Base-by-base conservation (phyloP, 2,329 filamentous ascomycete species). In the Elsinoe perseae region DNA sequence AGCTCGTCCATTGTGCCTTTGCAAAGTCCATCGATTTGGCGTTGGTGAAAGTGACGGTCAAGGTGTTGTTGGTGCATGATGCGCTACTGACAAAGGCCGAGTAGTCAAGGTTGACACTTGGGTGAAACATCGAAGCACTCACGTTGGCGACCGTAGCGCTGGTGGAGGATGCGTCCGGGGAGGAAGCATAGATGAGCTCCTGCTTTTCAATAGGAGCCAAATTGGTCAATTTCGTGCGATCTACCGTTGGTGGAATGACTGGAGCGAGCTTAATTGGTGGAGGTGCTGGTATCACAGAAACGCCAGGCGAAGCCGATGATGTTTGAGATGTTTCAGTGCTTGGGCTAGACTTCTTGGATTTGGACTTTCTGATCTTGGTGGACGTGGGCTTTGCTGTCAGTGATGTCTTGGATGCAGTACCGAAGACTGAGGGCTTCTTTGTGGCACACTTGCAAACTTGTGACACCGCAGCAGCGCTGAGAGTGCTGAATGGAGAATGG, bases 81-180 rank as follows among this genome's bases (percentile, higher is more conserved):
- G 54, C 54, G 16, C 46, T 44, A 4, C 30, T 56, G 59, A 60
- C 54, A 32, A 54, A 60, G 10, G 32, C 53, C 14, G 57, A 56
- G 43, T 60, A 54, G 18, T 60, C 59, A 5, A 60, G 57, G 8
- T 58, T 56, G 30, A 60, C 48, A 6, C 57, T 58, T 4, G 59
- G 59, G 34, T 60, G 56, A 54, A 52, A 54, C 46, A 58, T 56
- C 18, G 52, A 54, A 53, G 58, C 50, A 16, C 38, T 36, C 4
- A 55, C 50, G 23, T 30, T 48, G 2, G 56, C 56, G n/a, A 58
- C 30, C 1, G 56, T 50, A 1, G 36, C 27, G 2, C 38, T 54
- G 14, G 20, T 44, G 9, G 40, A 20, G 9, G 52, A 46, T n/a
- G 42, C 3, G 3, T 16, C 56, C 4, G 50, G 20, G 1, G 40